A percentile compares a stretch with the other conserved stretches of the same genome.
Evolutionary conservation across 768 basidiomycete genomes (phyloP).

Genomic region (Tubosaeta sp.): DNA sequence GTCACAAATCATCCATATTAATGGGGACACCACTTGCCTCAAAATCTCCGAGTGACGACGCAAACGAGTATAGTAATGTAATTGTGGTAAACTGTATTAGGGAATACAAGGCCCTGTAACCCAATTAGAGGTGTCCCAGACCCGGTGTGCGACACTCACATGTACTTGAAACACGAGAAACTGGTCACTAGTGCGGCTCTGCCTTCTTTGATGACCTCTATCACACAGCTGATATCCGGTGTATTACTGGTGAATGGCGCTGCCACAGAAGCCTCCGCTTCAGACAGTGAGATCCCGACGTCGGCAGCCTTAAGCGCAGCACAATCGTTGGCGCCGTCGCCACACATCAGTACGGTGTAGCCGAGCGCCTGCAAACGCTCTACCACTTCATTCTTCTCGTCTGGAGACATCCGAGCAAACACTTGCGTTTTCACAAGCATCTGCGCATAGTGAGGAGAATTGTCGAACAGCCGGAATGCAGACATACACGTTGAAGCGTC

Average conservation of each 20-base stretch:
- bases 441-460: conserved; percentile 37
- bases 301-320: conserved; percentile 98
- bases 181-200: conserved; percentile 94
- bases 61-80: conserved; percentile 92
- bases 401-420: conserved; percentile 98
- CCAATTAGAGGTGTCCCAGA: conserved; percentile 6
- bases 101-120: conserved; percentile 89
- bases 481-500: conserved; percentile 78
- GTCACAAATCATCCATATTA: conserved; percentile 6
- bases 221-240: conserved; percentile 92
- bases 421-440: conserved; percentile 97
- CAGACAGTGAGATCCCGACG: conserved; percentile 93
- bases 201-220: conserved; percentile 96
- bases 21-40: conserved; percentile 51
- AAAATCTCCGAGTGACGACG: conserved; percentile 93
- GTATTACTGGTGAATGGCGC: conserved; percentile 94
- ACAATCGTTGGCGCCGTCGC: conserved; percentile 98
- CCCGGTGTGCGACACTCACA: conserved; percentile 51
- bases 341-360: conserved; percentile 97
- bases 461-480: not conserved
- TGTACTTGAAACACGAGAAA: conserved; percentile 99
- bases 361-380: conserved; percentile 90
- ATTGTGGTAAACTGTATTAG: conserved; percentile 99
- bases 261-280: conserved; percentile 97
- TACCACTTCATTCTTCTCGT: conserved; percentile 98